Evolutionary conservation across 2,329 filamentous ascomycete genomes (phyloP).

Genomic region (Apiospora saccharicola): DNA sequence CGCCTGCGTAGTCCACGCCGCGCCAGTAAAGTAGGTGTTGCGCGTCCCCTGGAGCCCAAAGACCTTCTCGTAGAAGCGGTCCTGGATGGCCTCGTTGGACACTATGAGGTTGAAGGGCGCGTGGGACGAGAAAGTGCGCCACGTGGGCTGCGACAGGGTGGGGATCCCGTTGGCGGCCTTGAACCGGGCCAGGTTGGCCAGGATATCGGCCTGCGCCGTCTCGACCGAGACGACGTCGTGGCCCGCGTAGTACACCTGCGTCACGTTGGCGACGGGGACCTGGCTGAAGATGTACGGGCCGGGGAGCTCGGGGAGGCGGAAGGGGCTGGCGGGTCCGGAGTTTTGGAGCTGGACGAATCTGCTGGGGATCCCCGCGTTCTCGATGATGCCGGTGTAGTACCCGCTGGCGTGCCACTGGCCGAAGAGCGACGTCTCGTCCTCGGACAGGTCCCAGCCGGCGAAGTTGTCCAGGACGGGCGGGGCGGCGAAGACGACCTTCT

Average conservation of each 20-base stretch:
- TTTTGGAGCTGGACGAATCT: neutral
- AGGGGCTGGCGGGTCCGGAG: neutral
- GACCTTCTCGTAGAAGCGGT: neutral
- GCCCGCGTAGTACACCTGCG: neutral
- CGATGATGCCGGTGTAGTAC: constrained; percentile 2
- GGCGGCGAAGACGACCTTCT: neutral
- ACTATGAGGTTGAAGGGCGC: constrained; percentile 16
- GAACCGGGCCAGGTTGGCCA: neutral
- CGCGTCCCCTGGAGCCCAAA: neutral
- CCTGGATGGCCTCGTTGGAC: neutral
- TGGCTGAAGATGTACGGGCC: neutral
- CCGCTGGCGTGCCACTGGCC: neutral
- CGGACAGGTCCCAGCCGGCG: neutral
- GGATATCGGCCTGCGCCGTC: neutral
- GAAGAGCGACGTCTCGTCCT: neutral
- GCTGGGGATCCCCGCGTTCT: neutral
- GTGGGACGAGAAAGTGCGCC: neutral
- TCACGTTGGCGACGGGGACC: neutral
- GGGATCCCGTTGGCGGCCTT: neutral
- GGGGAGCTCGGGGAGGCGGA: neutral
- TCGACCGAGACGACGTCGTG: neutral
- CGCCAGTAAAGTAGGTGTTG: constrained; percentile 1
- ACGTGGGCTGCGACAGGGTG: neutral
- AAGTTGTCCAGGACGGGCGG: neutral
- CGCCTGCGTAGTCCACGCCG: neutral